Base-by-base conservation (phyloP, 306 rosid genomes). In the Biancaea sappan region DNA sequence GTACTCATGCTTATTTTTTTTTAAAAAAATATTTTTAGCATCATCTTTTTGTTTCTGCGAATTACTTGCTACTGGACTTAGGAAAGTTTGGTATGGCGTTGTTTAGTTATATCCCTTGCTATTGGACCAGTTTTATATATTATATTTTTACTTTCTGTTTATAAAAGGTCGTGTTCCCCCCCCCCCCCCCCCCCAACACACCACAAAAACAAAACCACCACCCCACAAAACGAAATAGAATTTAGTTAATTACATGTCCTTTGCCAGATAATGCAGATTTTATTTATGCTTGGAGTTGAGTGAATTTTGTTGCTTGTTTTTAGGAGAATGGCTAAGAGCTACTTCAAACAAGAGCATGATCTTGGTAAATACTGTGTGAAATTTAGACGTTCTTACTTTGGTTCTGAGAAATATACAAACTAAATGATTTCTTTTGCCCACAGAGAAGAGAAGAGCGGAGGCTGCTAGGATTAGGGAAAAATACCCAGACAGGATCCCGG, bases 281-380 rank as follows among this genome's bases (percentile, higher is more conserved):
- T 21, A 16, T 69, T 71, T 40, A 19, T 69, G n/a, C 34, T 29
- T 66, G 61, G 41, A 19, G 52, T 71, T 77, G 79, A 66, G 70
- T 75, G 56, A 48, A 70, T 26, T 34, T 75, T 79, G 71, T 68
- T 88, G 69, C 8, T 78, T 60, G 62, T 86, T 86, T 44, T 91
- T 10, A 91, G 90, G 84, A 37, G 71, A 59, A 93, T 93, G 98
- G 92, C 97, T 58, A 93, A 77, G 90, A 91, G 98, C 76, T 93
- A 89, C 85, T 93, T 93, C 93, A 93, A 93, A 87, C 97, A 91
- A 84, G 98, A 93, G 79, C 96, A 93, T 77, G 98, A 93, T 86
- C 88, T 93, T 79, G 98, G 98, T 93, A 82, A 35, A 16, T 50
- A 26, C 16, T 8, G 21, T 16, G 14, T 70, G 65, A 66, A 38